A percentile compares a stretch with the other conserved stretches of the same genome.
Evolutionary conservation across 2,329 filamentous ascomycete species (phyloP).

Genomic region (Sclerotinia minor): DNA sequence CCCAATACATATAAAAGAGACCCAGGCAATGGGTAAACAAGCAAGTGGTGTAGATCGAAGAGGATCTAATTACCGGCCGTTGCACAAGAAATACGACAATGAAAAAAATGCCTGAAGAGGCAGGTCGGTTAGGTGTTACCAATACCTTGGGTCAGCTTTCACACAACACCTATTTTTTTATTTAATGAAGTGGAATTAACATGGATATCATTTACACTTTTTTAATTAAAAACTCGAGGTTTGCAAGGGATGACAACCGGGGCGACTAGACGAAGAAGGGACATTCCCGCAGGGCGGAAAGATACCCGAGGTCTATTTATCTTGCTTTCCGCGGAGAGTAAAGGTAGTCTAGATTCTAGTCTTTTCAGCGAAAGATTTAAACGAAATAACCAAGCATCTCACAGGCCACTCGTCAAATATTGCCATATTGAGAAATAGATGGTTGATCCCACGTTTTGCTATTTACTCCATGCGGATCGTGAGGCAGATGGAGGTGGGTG

Average conservation of each 20-base stretch:
- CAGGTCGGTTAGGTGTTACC: conserved; percentile 22
- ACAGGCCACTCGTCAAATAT: conserved; percentile 25
- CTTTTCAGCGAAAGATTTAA: neutral
- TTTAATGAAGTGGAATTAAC: neutral
- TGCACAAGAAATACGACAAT: neutral
- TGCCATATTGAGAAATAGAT: conserved; percentile 21
- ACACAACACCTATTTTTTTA: neutral
- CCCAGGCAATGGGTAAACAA: conserved; percentile 21
- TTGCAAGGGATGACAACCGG: neutral
- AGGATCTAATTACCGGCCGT: conserved; percentile 20
- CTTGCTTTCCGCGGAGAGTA: conserved; percentile 2
- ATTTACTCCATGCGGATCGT: conserved; percentile 12
- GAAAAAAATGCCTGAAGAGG: neutral
- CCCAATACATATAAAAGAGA: conserved; percentile 6
- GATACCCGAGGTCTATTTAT: conserved; percentile 1
- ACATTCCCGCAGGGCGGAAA: conserved; percentile 5
- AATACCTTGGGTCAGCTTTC: conserved; percentile 21
- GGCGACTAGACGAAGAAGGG: neutral
- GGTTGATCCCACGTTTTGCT: conserved; percentile 26
- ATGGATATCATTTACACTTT: neutral
- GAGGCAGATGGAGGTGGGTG: neutral
- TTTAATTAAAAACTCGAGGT: neutral
- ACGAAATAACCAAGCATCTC: neutral
- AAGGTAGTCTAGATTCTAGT: conserved; percentile 17
- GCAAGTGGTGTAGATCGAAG: conserved; percentile 9